Conservation (phyloP, 768 basidiomycete genomes). For the Calocera viscosa region DNA sequence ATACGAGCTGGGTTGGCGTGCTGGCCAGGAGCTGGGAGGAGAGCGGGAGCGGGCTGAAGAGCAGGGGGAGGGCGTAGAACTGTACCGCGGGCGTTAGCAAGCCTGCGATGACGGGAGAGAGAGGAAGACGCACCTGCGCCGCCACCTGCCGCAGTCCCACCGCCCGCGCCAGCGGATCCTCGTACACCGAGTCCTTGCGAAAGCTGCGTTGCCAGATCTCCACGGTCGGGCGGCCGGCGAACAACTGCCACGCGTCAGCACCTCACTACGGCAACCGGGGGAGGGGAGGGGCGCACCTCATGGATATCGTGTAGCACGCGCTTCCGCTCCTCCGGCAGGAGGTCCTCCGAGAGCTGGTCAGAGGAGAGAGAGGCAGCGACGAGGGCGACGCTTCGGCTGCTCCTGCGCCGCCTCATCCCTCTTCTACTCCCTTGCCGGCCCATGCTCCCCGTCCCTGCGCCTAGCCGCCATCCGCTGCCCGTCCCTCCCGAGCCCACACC, state of each 20-base stretch:
- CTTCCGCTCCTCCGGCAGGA: neutral
- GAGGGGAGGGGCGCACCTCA: neutral
- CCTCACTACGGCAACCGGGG: neutral
- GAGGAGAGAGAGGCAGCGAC: neutral
- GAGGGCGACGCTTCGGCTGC: neutral
- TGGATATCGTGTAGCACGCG: neutral
- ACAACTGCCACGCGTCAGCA: neutral
- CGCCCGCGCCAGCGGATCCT: neutral
- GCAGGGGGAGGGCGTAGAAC: conserved; percentile 2
- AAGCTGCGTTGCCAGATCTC: neutral
- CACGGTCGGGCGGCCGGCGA: neutral
- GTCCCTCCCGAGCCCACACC: neutral
- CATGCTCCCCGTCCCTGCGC: neutral
- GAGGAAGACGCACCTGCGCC: neutral
- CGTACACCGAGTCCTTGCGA: neutral
- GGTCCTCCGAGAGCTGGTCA: neutral
- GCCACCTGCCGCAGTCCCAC: neutral
- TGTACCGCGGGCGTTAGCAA: neutral
- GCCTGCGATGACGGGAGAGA: neutral
- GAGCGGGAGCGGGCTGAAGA: neutral
- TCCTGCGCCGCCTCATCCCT: neutral
- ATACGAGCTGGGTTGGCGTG: neutral
- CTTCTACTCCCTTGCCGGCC: neutral
- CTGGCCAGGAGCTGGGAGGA: neutral
- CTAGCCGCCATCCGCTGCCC: neutral